A percentile compares a stretch with the other conserved stretches of the same genome.
phyloP scores from a whole-genome alignment of 192 early-diverging fungal species.

The Backusella macrospora region DNA sequence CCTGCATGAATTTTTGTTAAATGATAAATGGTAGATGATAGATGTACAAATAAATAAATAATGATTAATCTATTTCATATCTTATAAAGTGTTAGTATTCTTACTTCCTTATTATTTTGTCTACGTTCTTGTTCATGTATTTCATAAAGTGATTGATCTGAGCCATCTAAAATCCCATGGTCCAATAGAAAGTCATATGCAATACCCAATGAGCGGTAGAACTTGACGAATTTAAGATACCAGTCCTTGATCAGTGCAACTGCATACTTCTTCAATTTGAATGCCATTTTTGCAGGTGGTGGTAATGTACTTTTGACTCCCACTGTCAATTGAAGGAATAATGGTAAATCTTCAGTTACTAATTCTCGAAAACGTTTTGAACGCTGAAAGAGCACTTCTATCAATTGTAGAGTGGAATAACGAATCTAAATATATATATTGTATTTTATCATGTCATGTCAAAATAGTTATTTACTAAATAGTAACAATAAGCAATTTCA shows the following conservation, averaged over 20 bases:
- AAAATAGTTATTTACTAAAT: too few species aligned
- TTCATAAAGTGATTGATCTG: neutral
- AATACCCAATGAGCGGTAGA: constrained; percentile 56
- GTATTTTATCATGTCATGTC: neutral
- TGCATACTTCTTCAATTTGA: constrained; percentile 49
- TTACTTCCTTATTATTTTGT: constrained; percentile 3
- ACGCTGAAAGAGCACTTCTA: constrained; percentile 63
- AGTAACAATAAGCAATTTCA: neutral
- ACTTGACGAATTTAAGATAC: constrained; percentile 56
- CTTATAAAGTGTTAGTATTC: neutral
- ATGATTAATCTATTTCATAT: neutral
- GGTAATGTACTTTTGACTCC: constrained; percentile 61
- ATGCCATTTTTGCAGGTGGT: constrained; percentile 52
- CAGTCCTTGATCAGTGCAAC: constrained; percentile 58
- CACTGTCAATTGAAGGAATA: constrained; percentile 54
- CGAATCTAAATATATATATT: constrained; percentile 49
- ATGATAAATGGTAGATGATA: neutral
- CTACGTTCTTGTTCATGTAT: constrained; percentile 14
- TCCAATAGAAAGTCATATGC: constrained; percentile 61
- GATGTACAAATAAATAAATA: neutral
- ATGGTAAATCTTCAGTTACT: constrained; percentile 52
- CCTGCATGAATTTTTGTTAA: constrained; percentile 1
- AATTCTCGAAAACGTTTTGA: constrained; percentile 67
- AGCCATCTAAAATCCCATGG: constrained; percentile 25
- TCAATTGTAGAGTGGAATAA: constrained; percentile 57